phyloP scores from a whole-genome alignment of 805 yeast species.

The Zygosaccharomyces rouxii region DNA sequence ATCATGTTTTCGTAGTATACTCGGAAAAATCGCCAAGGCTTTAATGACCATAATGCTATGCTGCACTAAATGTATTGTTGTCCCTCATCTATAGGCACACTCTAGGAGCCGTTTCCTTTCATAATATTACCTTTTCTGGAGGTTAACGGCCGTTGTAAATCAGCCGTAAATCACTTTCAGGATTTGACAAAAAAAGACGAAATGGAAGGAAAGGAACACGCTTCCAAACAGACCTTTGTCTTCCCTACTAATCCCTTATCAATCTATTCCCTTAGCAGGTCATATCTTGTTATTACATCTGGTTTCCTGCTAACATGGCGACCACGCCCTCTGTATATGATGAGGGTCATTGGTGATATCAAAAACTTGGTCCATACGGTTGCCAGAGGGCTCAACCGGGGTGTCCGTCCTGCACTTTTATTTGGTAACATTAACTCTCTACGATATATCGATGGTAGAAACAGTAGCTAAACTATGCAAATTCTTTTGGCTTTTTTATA shows the following conservation, averaged over 20 bases:
- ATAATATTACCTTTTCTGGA: background rate
- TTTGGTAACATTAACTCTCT: no score
- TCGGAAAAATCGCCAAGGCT: no score
- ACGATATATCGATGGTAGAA: no score
- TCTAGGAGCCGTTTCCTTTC: background rate
- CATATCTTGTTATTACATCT: constrained; percentile 22
- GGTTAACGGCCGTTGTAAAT: background rate
- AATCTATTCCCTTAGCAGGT: constrained; percentile 17
- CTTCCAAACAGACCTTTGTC: background rate
- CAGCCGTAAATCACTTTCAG: background rate
- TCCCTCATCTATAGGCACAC: no score
- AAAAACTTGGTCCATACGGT: constrained; percentile 2
- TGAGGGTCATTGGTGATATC: constrained; percentile 7
- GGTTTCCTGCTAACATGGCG: constrained; percentile 18
- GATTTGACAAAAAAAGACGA: background rate
- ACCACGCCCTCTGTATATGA: constrained; percentile 16
- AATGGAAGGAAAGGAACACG: background rate
- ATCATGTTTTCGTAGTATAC: no score
- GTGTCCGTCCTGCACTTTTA: background rate
- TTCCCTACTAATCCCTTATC: background rate
- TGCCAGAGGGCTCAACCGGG: background rate
- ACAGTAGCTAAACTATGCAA: no score
- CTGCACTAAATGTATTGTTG: no score
- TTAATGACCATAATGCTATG: no score
- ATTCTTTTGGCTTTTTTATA: no score